phyloP scores from a whole-genome alignment of 306 rosid species.

The Hylodesmum podocarpum region DNA sequence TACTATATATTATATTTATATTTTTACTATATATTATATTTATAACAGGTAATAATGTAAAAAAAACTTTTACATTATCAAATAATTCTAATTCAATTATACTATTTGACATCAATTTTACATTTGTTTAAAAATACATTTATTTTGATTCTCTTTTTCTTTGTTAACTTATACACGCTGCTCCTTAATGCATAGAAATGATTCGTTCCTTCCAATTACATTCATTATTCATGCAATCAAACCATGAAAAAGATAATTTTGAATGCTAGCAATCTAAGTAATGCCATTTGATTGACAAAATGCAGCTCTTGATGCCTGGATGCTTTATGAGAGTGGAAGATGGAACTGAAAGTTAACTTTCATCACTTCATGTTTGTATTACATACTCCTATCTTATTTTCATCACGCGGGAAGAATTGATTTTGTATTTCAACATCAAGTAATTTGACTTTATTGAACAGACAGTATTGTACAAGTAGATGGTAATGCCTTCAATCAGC shows the following conservation, averaged over 20 bases:
- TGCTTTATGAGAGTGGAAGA: neutral
- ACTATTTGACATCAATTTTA: too few species aligned
- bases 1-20: too few species aligned
- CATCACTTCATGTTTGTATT: neutral
- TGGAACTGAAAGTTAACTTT: neutral
- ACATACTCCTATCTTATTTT: neutral
- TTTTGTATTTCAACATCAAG: neutral
- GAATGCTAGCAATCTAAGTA: neutral
- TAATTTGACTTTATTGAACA: neutral
- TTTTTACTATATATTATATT: too few species aligned
- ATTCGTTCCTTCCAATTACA: too few species aligned
- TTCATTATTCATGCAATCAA: too few species aligned
- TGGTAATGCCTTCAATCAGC: neutral
- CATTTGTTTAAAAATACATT: too few species aligned
- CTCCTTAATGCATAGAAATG: too few species aligned
- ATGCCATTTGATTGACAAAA: neutral
- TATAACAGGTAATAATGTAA: too few species aligned
- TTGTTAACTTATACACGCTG: too few species aligned
- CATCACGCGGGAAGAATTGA: neutral
- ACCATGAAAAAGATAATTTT: neutral
- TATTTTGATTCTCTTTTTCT: too few species aligned
- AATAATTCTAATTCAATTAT: too few species aligned
- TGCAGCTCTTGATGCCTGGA: slow-evolving; percentile 38
- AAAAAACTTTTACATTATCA: too few species aligned
- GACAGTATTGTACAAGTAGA: neutral